A percentile compares a stretch with the other conserved stretches of the same genome.
These are phyloP conservation scores for Prototheca stagnorum DNA, from an alignment of 163 green algal species.

Conservation along the genomic window DNA sequence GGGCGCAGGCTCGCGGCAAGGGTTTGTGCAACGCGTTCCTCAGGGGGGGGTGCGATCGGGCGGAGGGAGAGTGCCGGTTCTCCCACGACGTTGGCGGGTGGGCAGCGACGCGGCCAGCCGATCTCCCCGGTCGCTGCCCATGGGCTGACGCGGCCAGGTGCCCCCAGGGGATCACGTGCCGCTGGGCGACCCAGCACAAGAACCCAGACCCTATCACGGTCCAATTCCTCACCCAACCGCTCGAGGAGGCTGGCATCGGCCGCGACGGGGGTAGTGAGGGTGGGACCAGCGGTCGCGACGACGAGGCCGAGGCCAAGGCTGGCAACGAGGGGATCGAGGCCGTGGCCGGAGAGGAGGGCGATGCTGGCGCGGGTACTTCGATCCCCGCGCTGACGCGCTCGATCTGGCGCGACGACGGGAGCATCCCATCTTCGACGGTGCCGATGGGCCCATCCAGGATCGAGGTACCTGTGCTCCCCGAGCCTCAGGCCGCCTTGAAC, in stretches of 20 bases:
- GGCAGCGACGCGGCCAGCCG: conserved; percentile 9
- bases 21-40: conserved; percentile 10
- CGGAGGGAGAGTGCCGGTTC: conserved; percentile 34
- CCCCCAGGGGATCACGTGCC: conserved; percentile 40
- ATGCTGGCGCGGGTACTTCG: not conserved
- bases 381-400: not conserved
- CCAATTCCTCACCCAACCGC: too few relatives aligned
- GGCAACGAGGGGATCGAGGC: not conserved
- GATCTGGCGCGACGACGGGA: conserved; percentile 16
- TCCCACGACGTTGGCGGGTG: conserved; percentile 52
- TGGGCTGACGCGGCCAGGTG: conserved; percentile 9
- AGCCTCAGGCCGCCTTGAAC: conserved; percentile 28
- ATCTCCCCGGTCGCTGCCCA: conserved; percentile 8
- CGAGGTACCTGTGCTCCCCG: not conserved
- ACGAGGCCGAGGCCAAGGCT: not conserved
- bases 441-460: not conserved
- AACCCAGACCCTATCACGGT: conserved; percentile 7
- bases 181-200: conserved; percentile 28
- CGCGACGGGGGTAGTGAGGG: too few relatives aligned
- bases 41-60: conserved; percentile 6
- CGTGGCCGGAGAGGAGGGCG: not conserved
- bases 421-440: too few relatives aligned
- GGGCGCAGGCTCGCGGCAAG: too few relatives aligned
- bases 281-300: conserved; percentile 1
- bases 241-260: too few relatives aligned